A percentile compares a stretch with the other conserved stretches of the same genome.
phyloP scores from a whole-genome alignment of 2,329 filamentous ascomycete genomes.

The Fusarium armeniacum region DNA sequence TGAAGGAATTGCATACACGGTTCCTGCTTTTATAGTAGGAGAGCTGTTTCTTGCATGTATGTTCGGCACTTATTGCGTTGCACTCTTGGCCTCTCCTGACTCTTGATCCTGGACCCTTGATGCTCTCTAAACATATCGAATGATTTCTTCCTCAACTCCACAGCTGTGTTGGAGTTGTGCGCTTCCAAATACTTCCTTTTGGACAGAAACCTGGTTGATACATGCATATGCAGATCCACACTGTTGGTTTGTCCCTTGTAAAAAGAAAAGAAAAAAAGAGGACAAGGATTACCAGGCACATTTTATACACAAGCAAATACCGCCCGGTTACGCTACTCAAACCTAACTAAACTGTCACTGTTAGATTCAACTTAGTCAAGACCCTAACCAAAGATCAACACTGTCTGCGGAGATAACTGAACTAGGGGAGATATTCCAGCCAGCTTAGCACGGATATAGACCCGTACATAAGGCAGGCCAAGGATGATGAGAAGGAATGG shows the following conservation, averaged over 20 bases:
- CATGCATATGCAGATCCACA: slow-evolving; percentile 31
- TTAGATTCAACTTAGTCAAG: slow-evolving; percentile 3
- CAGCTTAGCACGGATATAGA: neutral
- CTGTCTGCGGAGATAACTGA: slow-evolving; percentile 1
- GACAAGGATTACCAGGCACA: neutral
- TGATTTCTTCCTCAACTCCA: neutral
- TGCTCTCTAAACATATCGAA: neutral
- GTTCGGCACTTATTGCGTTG: neutral
- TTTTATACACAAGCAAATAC: neutral
- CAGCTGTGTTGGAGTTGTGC: neutral
- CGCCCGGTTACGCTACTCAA: neutral
- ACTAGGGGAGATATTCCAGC: neutral
- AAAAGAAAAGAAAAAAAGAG: neutral
- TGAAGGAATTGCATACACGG: neutral
- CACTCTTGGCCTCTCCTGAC: neutral
- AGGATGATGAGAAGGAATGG: neutral
- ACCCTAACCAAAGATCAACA: slow-evolving; percentile 4
- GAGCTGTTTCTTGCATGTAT: neutral
- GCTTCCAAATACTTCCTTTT: slow-evolving; percentile 1
- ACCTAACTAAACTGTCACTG: neutral
- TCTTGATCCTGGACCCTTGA: neutral
- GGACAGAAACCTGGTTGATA: slow-evolving; percentile 4
- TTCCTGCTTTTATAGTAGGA: neutral
- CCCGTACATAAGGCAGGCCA: neutral
- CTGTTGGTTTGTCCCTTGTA: slow-evolving; percentile 6